Percentiles rank a stretch among this genome's conserved stretches.
These are phyloP conservation scores for Hemileccinum rubropunctum DNA, from an alignment of 768 basidiomycete species.

Conservation along the genomic window DNA sequence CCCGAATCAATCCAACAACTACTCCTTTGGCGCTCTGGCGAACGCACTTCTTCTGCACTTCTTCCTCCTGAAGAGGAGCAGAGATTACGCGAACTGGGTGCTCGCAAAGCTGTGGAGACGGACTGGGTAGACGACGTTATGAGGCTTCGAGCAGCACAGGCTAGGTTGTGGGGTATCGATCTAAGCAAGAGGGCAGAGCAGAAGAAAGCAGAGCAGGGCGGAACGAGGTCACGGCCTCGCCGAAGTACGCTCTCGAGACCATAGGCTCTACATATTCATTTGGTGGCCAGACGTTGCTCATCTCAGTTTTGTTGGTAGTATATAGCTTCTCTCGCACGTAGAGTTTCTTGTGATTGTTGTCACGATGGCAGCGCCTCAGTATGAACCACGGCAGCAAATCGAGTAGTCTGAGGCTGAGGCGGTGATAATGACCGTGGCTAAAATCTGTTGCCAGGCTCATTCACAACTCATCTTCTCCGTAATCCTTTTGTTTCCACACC, in stretches of 20 bases:
- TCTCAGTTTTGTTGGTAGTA: background rate
- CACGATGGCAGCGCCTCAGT: background rate
- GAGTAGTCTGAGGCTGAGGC: no score
- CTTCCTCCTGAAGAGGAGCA: constrained; percentile 55
- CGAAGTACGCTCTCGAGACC: constrained; percentile 18
- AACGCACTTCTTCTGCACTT: constrained; percentile 49
- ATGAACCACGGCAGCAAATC: background rate
- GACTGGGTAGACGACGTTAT: constrained; percentile 72
- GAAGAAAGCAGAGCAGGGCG: constrained; percentile 22
- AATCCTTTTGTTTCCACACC: background rate
- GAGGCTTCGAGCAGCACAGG: constrained; percentile 34
- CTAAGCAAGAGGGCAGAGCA: constrained; percentile 27
- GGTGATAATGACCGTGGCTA: constrained; percentile 6
- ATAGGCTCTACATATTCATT: constrained; percentile 1
- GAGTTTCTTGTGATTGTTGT: background rate
- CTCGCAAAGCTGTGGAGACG: constrained; percentile 46
- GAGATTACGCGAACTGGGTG: constrained; percentile 48
- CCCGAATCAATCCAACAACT: constrained; percentile 72
- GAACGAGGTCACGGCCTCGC: constrained; percentile 31
- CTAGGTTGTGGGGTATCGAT: constrained; percentile 38
- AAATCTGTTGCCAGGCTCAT: background rate
- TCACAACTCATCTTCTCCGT: background rate
- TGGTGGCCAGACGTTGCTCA: constrained; percentile 5
- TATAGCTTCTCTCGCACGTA: constrained; percentile 1
- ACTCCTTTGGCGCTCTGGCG: constrained; percentile 66